These are phyloP conservation scores for Xylaria sp. DNA, from an alignment of 2,329 filamentous ascomycete genomes.

Conservation along the genomic window DNA sequence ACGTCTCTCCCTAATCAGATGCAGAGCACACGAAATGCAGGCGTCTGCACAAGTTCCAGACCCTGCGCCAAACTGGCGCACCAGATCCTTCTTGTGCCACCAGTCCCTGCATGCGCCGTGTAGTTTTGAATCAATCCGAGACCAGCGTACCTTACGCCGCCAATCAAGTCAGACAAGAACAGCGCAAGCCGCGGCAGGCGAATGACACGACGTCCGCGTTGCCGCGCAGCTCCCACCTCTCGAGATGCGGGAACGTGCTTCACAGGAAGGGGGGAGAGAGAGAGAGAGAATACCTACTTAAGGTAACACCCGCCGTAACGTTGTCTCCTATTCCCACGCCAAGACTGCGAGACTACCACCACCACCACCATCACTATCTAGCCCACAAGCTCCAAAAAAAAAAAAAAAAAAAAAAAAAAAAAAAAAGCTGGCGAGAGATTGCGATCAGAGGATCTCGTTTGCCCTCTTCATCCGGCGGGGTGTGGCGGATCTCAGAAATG, in stretches of 20 bases:
- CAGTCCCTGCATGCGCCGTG: too few relatives aligned
- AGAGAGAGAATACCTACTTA: not conserved
- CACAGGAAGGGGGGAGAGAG: too few relatives aligned
- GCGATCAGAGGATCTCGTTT: conserved; percentile 41
- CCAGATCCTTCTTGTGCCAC: too few relatives aligned
- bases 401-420: too few relatives aligned
- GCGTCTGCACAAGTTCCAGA: too few relatives aligned
- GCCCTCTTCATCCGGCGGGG: conserved; percentile 42
- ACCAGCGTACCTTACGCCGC: not conserved
- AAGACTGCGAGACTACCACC: not conserved
- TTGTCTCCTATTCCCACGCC: not conserved
- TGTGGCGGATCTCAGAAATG: conserved; percentile 48
- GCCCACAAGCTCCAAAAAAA: too few relatives aligned
- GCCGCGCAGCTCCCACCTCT: not conserved
- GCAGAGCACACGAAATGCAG: conserved; percentile 7
- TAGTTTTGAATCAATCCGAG: not conserved
- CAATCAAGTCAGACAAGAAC: not conserved
- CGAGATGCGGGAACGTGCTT: not conserved
- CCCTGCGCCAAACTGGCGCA: too few relatives aligned
- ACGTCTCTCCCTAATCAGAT: conserved; percentile 22
- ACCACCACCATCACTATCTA: too few relatives aligned
- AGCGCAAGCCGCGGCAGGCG: not conserved
- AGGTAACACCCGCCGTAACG: not conserved
- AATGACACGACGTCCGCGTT: not conserved
- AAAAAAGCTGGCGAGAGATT: too few relatives aligned